Evolutionary conservation across 2,329 filamentous ascomycete species (phyloP).

Genomic region (Emergomyces africanus): DNA sequence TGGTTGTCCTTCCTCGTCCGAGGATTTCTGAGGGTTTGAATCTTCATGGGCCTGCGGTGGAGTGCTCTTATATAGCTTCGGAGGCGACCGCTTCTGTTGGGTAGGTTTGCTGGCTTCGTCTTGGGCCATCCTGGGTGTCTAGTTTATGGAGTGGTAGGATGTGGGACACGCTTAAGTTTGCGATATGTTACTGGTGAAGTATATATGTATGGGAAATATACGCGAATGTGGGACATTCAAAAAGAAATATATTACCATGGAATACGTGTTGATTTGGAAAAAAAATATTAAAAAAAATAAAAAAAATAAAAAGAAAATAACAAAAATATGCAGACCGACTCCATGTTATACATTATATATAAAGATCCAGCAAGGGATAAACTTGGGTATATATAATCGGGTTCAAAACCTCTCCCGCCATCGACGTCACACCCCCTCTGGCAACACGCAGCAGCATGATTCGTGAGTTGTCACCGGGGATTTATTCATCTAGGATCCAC

Average conservation of each 20-base stretch:
- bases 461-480: not conserved
- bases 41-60: slow-evolving; percentile 9
- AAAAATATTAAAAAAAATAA: not conserved
- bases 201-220: not conserved
- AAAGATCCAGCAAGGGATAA: not conserved
- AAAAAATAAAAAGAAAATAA: too few relatives aligned
- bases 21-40: slow-evolving; percentile 12
- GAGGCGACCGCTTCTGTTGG: slow-evolving; percentile 13
- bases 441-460: not conserved
- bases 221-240: not conserved
- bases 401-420: not conserved
- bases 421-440: not conserved
- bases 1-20: slow-evolving; percentile 7
- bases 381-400: not conserved
- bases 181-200: not conserved
- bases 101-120: slow-evolving; percentile 14
- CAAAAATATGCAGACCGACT: not conserved
- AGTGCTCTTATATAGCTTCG: slow-evolving; percentile 9
- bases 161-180: not conserved
- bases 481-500: not conserved
- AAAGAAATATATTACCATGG: not conserved
- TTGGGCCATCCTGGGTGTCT: slow-evolving; percentile 7
- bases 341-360: not conserved
- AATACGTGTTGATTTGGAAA: not conserved
- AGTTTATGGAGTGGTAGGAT: not conserved